Base-by-base conservation (phyloP, 306 rosid species). In the Dryas drummondii region DNA sequence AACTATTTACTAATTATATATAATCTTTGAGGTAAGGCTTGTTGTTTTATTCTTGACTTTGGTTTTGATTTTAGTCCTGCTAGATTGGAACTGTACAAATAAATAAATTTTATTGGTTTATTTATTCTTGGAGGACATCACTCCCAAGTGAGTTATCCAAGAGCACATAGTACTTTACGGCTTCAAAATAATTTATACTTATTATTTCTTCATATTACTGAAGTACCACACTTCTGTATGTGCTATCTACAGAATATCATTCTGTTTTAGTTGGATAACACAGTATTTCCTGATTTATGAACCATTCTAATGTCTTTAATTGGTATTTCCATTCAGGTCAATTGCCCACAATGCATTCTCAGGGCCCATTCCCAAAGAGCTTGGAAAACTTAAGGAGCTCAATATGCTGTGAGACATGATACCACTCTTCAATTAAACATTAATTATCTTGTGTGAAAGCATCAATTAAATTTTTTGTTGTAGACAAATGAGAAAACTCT, bases 281-380 rank as follows among this genome's bases (percentile, higher is more conserved):
- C 37, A 32, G 3, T 32, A 32, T 32, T 32, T 32, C 37, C 37
- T 32, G 37, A 32, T 2, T 32, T 32, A 32, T 1, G 3, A 32
- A 32, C 37, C 3, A 32, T 32, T 32, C 37, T 32, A 32, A 32
- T 32, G 37, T 32, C 44, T 26, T 17, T 56, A 26, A 64, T 54
- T 60, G 44, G 32, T 45, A 7, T 61, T 44, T n/a, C 47, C n/a
- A 40, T 71, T 5, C 52, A 81, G 84, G 69, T 76, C 84, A 6
- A 41, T 76, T 45, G 65, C 53, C 66, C 45, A 6, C 68, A 81
- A 81, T 69, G 3, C 74, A 44, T 81, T 81, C 55, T 51, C 10
- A 7, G 84, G 84, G 5, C 9, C 70, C 47, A 67, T 81, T 58
- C 84, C 84, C 10, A 81, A 65, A 81, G 84, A 81, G 75, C 74